Evolutionary conservation across 768 basidiomycete genomes (phyloP), one percentile per base, ranked within the genome.

Genomic region (Russula sp.): DNA sequence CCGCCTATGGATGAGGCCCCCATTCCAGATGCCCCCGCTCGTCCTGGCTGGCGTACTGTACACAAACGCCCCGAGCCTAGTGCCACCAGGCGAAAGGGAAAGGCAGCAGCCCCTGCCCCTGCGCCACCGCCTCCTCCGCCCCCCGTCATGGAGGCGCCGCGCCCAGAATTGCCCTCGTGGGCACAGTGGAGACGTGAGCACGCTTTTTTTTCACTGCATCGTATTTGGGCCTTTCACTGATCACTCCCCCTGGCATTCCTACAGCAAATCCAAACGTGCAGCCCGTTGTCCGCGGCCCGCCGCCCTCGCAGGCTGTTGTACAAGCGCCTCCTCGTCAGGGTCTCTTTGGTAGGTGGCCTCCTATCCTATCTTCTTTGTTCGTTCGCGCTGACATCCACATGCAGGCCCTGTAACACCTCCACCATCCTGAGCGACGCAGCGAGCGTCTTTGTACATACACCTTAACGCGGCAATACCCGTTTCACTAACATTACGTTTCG

Each of bases 161-260:
- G 81, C 67, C 78, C 80, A 0, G 79, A 80, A 39, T 20, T 83
- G 34, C 88, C 88, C n/a, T 82, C 90, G 1, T 92, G 90, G 90
- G 83, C 89, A 0, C 88, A 90, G 67, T 92, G 89, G 90, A 79
- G 84, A 77, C 90, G 89, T 92, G 70, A 56, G 83, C 78, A 11
- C 7, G 7, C 18, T 20, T 1, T n/a, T 7, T 14, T 36, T 11
- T 46, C 5, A 48, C 42, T 4, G 32, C n/a, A 2, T 29, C 36
- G 7, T 36, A 9, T 22, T 22, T 29, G 38, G 13, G 7, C 56
- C 8, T 41, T 11, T 20, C 38, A 5, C 42, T 42, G 35, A 34
- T 32, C 36, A 18, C 13, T 32, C 36, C 14, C 13, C 5, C 38
- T 11, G 34, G 20, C 34, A n/a, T 34, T 32, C n/a, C n/a, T 10